Percentiles rank a stretch among this genome's conserved stretches.
Evolutionary conservation across 2,329 filamentous ascomycete species (phyloP).

Genomic region (Chaetomium globosum): DNA sequence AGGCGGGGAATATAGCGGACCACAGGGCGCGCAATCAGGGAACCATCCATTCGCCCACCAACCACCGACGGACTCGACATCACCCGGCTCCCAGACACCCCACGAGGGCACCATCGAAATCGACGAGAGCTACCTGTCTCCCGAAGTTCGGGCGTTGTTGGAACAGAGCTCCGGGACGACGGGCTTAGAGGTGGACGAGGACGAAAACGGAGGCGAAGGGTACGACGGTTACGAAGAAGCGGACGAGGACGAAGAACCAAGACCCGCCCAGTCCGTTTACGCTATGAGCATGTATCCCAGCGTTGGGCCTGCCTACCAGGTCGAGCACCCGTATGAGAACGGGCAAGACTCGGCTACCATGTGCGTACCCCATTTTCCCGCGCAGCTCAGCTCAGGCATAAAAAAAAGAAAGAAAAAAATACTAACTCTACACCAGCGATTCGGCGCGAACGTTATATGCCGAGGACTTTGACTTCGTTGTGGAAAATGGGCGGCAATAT

Average conservation of each 20-base stretch:
- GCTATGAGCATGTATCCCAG: slow-evolving; percentile 37
- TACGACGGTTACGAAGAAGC: slow-evolving; percentile 18
- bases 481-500: slow-evolving; percentile 60
- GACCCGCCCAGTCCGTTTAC: slow-evolving; percentile 30
- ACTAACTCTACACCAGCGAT: slow-evolving; percentile 36
- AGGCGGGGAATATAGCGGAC: slow-evolving; percentile 9
- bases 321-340: slow-evolving; percentile 32
- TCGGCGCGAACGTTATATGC: slow-evolving; percentile 42
- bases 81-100: background rate
- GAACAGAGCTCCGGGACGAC: background rate
- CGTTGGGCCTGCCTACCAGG: slow-evolving; percentile 29
- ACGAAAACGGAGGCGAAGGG: slow-evolving; percentile 14
- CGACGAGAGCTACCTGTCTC: slow-evolving; percentile 15
- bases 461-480: slow-evolving; percentile 50
- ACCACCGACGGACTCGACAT: background rate
- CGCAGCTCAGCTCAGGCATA: background rate
- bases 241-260: slow-evolving; percentile 18
- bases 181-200: slow-evolving; percentile 30
- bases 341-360: slow-evolving; percentile 36
- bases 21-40: slow-evolving; percentile 13
- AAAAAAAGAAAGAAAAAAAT: background rate
- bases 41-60: slow-evolving; percentile 7
- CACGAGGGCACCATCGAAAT: slow-evolving; percentile 8
- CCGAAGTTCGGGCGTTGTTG: slow-evolving; percentile 19
- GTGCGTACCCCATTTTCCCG: slow-evolving; percentile 24